Conservation (phyloP, 2,329 filamentous ascomycete species). For the Hymenoscyphus linearis region DNA sequence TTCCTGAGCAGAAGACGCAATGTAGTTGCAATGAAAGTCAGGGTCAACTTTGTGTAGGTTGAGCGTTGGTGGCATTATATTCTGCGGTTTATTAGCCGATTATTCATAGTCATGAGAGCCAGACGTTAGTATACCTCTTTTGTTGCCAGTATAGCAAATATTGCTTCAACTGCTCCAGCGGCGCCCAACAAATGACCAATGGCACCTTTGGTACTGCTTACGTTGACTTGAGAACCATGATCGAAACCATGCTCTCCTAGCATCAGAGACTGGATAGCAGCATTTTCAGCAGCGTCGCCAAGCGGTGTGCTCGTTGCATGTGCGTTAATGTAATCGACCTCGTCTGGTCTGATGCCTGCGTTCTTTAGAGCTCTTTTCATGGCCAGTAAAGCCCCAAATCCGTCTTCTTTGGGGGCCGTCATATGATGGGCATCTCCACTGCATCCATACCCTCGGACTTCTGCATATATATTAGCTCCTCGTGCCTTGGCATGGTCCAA, state of each 20-base stretch:
- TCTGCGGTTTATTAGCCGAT: slow-evolving; percentile 42
- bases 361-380: slow-evolving; percentile 80
- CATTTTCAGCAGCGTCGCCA: slow-evolving; percentile 83
- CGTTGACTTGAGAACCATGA: slow-evolving; percentile 60
- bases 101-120: background rate
- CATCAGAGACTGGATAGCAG: slow-evolving; percentile 73
- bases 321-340: slow-evolving; percentile 90
- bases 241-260: slow-evolving; percentile 63
- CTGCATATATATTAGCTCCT: slow-evolving; percentile 79
- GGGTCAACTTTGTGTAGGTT: slow-evolving; percentile 67
- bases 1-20: slow-evolving; percentile 66
- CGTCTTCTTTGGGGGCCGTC: slow-evolving; percentile 81
- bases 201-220: slow-evolving; percentile 93
- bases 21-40: slow-evolving; percentile 78
- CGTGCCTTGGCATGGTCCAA: slow-evolving; percentile 78
- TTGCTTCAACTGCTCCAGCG: slow-evolving; percentile 82
- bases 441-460: slow-evolving; percentile 82
- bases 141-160: slow-evolving; percentile 78
- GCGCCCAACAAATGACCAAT: slow-evolving; percentile 88
- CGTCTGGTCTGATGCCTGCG: slow-evolving; percentile 60
- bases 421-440: slow-evolving; percentile 91
- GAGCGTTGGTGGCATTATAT: slow-evolving; percentile 75
- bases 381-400: slow-evolving; percentile 72
- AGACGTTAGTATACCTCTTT: slow-evolving; percentile 53
- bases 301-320: slow-evolving; percentile 86